Percentiles rank a stretch among this genome's conserved stretches.
These are phyloP conservation scores for Fusarium sp. DNA, from an alignment of 2,329 filamentous ascomycete genomes.

Conservation along the genomic window DNA sequence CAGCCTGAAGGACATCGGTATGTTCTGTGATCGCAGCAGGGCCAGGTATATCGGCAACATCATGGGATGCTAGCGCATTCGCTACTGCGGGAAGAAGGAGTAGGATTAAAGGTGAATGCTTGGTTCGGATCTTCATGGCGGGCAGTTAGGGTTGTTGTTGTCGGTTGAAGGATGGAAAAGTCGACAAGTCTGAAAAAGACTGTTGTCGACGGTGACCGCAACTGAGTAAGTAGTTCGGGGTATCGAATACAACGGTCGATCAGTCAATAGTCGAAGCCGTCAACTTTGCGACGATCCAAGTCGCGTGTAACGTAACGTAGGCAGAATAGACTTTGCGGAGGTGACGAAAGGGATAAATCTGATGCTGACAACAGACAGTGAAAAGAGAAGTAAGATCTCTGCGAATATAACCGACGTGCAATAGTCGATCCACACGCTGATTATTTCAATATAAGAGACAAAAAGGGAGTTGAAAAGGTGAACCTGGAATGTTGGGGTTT, in stretches of 20 bases:
- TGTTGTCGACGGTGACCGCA: slow-evolving; percentile 29
- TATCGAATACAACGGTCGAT: slow-evolving; percentile 5
- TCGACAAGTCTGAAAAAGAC: slow-evolving; percentile 19
- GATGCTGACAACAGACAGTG: slow-evolving; percentile 30
- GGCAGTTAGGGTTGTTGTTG: slow-evolving; percentile 14
- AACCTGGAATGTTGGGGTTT: slow-evolving; percentile 39
- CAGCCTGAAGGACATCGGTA: slow-evolving; percentile 46
- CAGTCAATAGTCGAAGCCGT: slow-evolving; percentile 15
- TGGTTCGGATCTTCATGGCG: slow-evolving; percentile 71
- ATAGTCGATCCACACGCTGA: slow-evolving; percentile 10
- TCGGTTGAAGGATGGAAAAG: slow-evolving; percentile 1
- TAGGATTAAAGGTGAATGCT: slow-evolving; percentile 67
- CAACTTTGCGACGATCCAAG: slow-evolving; percentile 29
- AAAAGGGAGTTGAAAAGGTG: slow-evolving; percentile 29
- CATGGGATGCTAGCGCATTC: slow-evolving; percentile 55
- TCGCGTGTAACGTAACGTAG: slow-evolving; percentile 37
- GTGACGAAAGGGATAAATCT: slow-evolving; percentile 4
- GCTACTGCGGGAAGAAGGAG: slow-evolving; percentile 70
- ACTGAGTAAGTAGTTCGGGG: slow-evolving; percentile 7
- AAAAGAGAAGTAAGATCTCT: slow-evolving; percentile 8
- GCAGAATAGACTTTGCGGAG: slow-evolving; percentile 32
- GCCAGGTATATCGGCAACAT: slow-evolving; percentile 37
- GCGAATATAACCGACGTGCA: neutral
- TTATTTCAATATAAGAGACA: slow-evolving; percentile 24
- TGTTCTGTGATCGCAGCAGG: slow-evolving; percentile 46